These are phyloP conservation scores for Aspergillus quadricinctus DNA, from an alignment of 2,329 filamentous ascomycete species.

Conservation along the genomic window DNA sequence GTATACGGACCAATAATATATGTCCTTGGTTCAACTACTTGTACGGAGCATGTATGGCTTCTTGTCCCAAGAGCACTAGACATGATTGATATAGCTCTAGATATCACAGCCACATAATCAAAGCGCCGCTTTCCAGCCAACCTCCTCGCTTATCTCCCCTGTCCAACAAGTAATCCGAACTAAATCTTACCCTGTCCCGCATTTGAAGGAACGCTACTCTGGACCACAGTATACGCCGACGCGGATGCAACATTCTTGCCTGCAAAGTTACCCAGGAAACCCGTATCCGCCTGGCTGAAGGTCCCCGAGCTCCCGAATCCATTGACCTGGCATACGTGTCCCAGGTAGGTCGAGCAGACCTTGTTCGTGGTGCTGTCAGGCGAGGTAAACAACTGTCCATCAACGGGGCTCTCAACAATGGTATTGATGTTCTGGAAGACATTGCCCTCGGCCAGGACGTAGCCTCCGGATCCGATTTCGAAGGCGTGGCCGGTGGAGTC, in stretches of 20 bases:
- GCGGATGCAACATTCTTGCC: constrained; percentile 52
- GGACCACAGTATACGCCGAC: constrained; percentile 29
- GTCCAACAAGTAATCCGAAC: background rate
- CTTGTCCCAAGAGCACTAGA: background rate
- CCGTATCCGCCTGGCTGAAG: constrained; percentile 41
- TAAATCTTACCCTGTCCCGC: constrained; percentile 48
- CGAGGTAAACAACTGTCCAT: constrained; percentile 39
- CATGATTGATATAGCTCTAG: background rate
- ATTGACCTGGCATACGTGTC: constrained; percentile 51
- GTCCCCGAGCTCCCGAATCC: constrained; percentile 37
- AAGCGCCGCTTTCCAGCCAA: too few species aligned
- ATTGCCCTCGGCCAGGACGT: constrained; percentile 55
- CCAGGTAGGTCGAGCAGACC: constrained; percentile 44
- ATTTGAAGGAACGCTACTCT: constrained; percentile 34
- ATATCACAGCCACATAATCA: background rate
- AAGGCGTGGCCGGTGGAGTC: constrained; percentile 55
- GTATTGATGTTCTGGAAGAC: constrained; percentile 53
- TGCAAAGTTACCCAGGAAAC: constrained; percentile 49
- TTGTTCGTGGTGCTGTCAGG: constrained; percentile 34
- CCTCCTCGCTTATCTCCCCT: background rate
- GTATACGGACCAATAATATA: too few species aligned
- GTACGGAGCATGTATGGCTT: background rate
- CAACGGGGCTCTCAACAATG: constrained; percentile 36
- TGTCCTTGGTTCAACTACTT: too few species aligned
- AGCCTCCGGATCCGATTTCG: constrained; percentile 44